These are phyloP conservation scores for Oldenlandia corymbosa DNA, from an alignment of 257 asterid species.

Conservation along the genomic window DNA sequence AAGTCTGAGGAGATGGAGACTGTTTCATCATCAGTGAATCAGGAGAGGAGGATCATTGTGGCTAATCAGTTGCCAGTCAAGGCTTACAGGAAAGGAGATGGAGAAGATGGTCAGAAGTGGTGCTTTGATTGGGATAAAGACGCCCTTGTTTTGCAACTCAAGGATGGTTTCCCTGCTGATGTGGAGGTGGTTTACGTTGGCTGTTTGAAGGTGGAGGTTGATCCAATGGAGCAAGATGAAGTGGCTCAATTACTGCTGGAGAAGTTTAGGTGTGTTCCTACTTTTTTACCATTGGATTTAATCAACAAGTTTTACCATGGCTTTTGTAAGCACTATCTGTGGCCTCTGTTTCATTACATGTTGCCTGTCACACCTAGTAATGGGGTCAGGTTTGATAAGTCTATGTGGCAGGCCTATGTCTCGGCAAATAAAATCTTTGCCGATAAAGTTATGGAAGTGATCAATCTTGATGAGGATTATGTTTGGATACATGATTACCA, in stretches of 20 bases:
- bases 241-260: conserved; percentile 57
- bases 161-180: conserved; percentile 56
- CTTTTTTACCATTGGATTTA: conserved; percentile 56
- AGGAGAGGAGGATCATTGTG: conserved; percentile 55
- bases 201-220: conserved; percentile 52
- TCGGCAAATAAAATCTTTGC: conserved; percentile 77
- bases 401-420: conserved; percentile 71
- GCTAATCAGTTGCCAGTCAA: conserved; percentile 73
- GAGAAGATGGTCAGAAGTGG: conserved; percentile 33
- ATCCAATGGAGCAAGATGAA: conserved; percentile 63
- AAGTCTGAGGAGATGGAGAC: conserved; percentile 31
- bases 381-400: conserved; percentile 66
- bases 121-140: conserved; percentile 75
- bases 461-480: conserved; percentile 68
- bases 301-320: conserved; percentile 64
- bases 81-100: conserved; percentile 16
- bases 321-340: conserved; percentile 68
- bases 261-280: conserved; percentile 71
- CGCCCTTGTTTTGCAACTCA: conserved; percentile 55
- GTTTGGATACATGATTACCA: conserved; percentile 93
- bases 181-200: conserved; percentile 68
- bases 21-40: conserved; percentile 31
- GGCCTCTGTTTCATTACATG: conserved; percentile 90
- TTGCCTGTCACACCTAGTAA: conserved; percentile 59
- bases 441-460: conserved; percentile 75